Evolutionary conservation across 2,329 filamentous ascomycete genomes (phyloP).

Genomic region (Stemphylium lycopersici): DNA sequence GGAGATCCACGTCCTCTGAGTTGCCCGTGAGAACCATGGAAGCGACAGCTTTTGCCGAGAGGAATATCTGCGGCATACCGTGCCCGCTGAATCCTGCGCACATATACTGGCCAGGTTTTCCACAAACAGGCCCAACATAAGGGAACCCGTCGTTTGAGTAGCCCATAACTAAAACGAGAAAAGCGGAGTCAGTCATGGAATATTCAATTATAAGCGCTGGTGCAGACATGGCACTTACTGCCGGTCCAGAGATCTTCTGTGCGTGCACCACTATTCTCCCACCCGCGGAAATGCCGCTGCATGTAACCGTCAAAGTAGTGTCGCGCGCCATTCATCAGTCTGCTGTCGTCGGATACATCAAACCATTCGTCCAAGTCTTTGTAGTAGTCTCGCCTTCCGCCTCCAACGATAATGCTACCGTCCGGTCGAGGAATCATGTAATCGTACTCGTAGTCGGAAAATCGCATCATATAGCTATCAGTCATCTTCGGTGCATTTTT

Average conservation of each 20-base stretch:
- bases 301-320: conserved; percentile 37
- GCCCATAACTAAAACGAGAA: conserved; percentile 15
- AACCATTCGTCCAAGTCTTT: conserved; percentile 23
- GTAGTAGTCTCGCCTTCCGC: conserved; percentile 38
- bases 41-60: conserved; percentile 50
- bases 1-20: conserved; percentile 9
- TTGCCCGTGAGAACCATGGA: conserved; percentile 15
- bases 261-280: conserved; percentile 26
- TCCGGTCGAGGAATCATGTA: conserved; percentile 52
- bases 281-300: conserved; percentile 29
- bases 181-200: background rate
- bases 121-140: conserved; percentile 16
- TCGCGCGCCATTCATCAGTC: conserved; percentile 21
- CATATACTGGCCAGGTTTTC: conserved; percentile 17
- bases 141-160: conserved; percentile 21
- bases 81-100: conserved; percentile 28
- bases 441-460: conserved; percentile 57
- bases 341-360: conserved; percentile 26
- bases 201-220: background rate
- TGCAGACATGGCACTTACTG: conserved; percentile 20
- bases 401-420: conserved; percentile 9
- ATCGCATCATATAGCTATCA: conserved; percentile 52
- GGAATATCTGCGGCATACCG: conserved; percentile 26
- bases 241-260: conserved; percentile 31
- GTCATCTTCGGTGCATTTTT: conserved; percentile 15